phyloP scores from a whole-genome alignment of 2,329 filamentous ascomycete species.

The Colletotrichum gloeosporioides region DNA sequence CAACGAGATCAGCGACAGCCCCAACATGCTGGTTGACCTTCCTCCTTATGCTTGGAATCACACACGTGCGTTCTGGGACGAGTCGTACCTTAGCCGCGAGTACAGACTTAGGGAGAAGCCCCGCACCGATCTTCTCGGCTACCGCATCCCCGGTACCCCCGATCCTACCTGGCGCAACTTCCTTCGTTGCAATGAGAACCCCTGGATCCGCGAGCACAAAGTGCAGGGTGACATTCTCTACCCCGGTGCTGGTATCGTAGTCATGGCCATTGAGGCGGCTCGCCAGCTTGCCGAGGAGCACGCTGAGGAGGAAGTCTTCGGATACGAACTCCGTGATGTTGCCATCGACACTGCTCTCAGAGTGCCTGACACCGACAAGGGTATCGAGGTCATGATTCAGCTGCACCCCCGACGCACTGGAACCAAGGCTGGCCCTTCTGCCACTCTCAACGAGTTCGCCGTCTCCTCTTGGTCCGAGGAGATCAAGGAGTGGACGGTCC shows the following conservation, averaged over 20 bases:
- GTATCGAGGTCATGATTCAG: slow-evolving; percentile 24
- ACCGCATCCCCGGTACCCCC: neutral
- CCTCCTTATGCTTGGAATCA: slow-evolving; percentile 27
- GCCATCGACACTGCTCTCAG: slow-evolving; percentile 23
- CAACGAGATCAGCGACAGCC: neutral
- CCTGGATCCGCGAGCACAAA: slow-evolving; percentile 52
- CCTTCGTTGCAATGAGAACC: slow-evolving; percentile 34
- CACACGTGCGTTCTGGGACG: slow-evolving; percentile 12
- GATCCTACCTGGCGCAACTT: slow-evolving; percentile 21
- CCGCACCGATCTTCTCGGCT: slow-evolving; percentile 20
- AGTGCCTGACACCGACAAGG: slow-evolving; percentile 23
- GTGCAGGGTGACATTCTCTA: slow-evolving; percentile 49
- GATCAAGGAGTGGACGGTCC: slow-evolving; percentile 12
- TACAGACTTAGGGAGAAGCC: slow-evolving; percentile 14
- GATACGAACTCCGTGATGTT: slow-evolving; percentile 26
- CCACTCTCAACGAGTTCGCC: slow-evolving; percentile 12
- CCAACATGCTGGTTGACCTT: slow-evolving; percentile 19
- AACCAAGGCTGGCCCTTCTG: slow-evolving; percentile 7
- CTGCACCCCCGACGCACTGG: slow-evolving; percentile 19
- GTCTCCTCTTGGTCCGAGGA: slow-evolving; percentile 16
- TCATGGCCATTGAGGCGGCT: slow-evolving; percentile 29
- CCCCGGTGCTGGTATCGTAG: slow-evolving; percentile 38
- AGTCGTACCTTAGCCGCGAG: slow-evolving; percentile 18
- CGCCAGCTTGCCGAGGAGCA: slow-evolving; percentile 16
- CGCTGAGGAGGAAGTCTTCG: slow-evolving; percentile 12